A percentile compares a stretch with the other conserved stretches of the same genome.
phyloP scores from a whole-genome alignment of 352 stramenopile species.

The Pythium sp. region DNA sequence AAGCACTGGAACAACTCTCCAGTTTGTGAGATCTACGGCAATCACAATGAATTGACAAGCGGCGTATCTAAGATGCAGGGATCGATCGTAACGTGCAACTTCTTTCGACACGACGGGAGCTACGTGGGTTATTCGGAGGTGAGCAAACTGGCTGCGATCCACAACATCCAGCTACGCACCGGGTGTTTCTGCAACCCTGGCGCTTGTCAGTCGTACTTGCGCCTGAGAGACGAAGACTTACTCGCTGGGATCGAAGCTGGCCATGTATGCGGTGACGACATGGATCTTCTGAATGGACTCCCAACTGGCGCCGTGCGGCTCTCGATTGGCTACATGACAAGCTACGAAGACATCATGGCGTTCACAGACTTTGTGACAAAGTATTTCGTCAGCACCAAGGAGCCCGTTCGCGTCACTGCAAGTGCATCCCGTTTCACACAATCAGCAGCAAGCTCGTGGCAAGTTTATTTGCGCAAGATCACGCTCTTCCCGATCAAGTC shows the following conservation, averaged over 20 bases:
- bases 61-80: constrained; percentile 19
- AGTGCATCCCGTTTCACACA: not conserved
- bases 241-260: constrained; percentile 51
- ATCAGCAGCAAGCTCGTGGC: not conserved
- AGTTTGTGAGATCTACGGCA: constrained; percentile 64
- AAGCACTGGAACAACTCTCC: constrained; percentile 49
- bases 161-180: constrained; percentile 68
- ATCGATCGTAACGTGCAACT: constrained; percentile 65
- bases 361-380: constrained; percentile 52
- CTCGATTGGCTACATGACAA: constrained; percentile 79
- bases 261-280: constrained; percentile 67
- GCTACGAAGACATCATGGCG: constrained; percentile 54
- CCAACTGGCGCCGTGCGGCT: constrained; percentile 70
- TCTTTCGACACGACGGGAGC: constrained; percentile 42
- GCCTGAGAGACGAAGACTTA: constrained; percentile 47
- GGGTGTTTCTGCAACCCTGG: constrained; percentile 83
- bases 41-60: not conserved
- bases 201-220: constrained; percentile 66
- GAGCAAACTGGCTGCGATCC: constrained; percentile 58
- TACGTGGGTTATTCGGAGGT: constrained; percentile 76
- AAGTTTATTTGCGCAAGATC: constrained; percentile 44
- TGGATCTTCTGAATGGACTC: constrained; percentile 61
- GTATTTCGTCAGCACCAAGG: constrained; percentile 50
- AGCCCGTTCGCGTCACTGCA: constrained; percentile 8
- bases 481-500: constrained; percentile 80